phyloP scores from a whole-genome alignment of 2,329 filamentous ascomycete genomes.

The Tricladium varicosporioides region DNA sequence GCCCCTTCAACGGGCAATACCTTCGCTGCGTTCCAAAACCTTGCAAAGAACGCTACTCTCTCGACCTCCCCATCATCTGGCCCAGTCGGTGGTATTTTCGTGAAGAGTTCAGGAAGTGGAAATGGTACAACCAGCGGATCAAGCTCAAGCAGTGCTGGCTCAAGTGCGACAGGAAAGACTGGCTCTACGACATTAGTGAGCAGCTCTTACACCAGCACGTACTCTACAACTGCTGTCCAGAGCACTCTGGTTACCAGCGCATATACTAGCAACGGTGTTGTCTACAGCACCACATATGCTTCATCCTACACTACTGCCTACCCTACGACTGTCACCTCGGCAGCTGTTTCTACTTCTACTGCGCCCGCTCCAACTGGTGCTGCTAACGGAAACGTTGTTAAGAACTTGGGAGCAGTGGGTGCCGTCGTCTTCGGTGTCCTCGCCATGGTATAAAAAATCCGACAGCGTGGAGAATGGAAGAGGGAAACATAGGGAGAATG shows the following conservation, averaged over 20 bases:
- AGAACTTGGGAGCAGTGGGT: no score
- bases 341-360: background rate
- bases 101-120: constrained; percentile 14
- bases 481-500: no score
- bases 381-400: background rate
- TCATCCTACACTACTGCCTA: constrained; percentile 18
- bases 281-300: constrained; percentile 15
- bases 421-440: no score
- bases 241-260: background rate
- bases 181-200: background rate
- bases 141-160: background rate
- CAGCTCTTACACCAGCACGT: constrained; percentile 4
- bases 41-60: constrained; percentile 34
- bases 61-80: constrained; percentile 37
- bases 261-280: background rate
- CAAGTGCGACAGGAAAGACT: background rate
- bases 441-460: no score
- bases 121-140: background rate
- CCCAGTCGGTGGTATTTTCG: constrained; percentile 36
- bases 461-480: no score
- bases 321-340: constrained; percentile 8
- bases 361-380: background rate
- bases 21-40: constrained; percentile 37
- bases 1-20: constrained; percentile 36
- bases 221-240: background rate